Evolutionary conservation across 2,329 filamentous ascomycete species (phyloP), one percentile per base, ranked within the genome.

Genomic region (Stagonosporopsis vannaccii): DNA sequence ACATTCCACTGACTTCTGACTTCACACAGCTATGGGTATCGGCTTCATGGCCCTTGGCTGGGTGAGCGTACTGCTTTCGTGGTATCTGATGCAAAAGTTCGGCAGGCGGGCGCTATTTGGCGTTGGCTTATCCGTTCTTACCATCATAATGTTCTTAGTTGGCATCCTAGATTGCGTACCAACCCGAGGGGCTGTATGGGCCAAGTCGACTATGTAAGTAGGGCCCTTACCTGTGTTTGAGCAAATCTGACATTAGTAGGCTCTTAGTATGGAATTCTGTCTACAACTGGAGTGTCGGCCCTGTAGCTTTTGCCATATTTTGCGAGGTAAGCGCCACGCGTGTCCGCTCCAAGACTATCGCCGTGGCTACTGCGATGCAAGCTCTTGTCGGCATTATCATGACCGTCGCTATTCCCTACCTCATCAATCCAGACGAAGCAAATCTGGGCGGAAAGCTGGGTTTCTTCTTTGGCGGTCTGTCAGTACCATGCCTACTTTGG

Each of bases 291-390:
- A 90, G 90, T 0, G 91, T 96, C 37, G 92, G 92, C 22, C 93
- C 91, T 0, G 90, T 96, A 4, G 91, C 89, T 73, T 96, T 94
- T 77, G 93, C 90, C 0, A 84, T 96, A 7, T 91, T 96, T 3
- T 85, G 89, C 1, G 92, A 58, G 96, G 75, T 76, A 94, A 35
- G 91, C 90, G 1, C 91, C 90, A 1, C 85, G 89, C n/a, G 55
- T 5, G 55, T 58, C 84, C 91, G 7, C 82, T 96, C 36, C 88
- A 92, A 72, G 91, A 95, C 92, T 0, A 89, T 95, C 37, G 91
- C 93, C 1, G 83, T 96, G 3, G 91, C 89, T 1, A 77, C 78
- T 1, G 77, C 74, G 22, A 68, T 69, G 1, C 78, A 80, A 51
- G 73, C 76, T 20, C 55, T 75, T 4, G 58, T 75, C 8, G 73